Evolutionary conservation across 441 rosid genomes (phyloP).

Genomic region (Corymbia calophylla): DNA sequence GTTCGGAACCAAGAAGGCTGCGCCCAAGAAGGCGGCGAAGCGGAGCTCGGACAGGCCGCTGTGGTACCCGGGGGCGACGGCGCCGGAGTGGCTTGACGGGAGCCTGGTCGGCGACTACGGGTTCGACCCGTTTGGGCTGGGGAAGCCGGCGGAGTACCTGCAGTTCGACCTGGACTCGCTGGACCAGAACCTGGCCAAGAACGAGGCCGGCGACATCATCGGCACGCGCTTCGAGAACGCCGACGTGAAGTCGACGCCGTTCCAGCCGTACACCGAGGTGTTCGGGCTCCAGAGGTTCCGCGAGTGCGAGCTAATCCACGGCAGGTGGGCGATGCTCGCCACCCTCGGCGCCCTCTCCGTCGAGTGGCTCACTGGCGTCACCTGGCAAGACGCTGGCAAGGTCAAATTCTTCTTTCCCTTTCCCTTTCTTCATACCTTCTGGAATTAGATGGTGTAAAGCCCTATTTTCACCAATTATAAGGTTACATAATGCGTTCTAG

Average conservation of each 20-base stretch:
- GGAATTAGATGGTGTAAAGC: not conserved
- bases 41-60: constrained; percentile 52
- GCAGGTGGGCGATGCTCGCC: constrained; percentile 97
- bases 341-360: constrained; percentile 83
- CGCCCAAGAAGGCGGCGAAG: constrained; percentile 40
- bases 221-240: constrained; percentile 58
- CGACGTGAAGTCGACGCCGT: constrained; percentile 76
- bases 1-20: constrained; percentile 43
- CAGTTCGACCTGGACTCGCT: constrained; percentile 78
- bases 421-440: not conserved
- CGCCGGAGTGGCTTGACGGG: constrained; percentile 87
- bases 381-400: constrained; percentile 99
- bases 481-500: not conserved
- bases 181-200: constrained; percentile 91
- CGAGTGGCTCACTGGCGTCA: constrained; percentile 85
- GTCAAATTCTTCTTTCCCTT: constrained; percentile 13
- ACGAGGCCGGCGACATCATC: constrained; percentile 60
- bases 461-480: not conserved
- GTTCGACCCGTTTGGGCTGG: constrained; percentile 87
- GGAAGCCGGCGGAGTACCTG: constrained; percentile 87
- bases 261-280: constrained; percentile 89
- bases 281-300: constrained; percentile 89
- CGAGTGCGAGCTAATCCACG: constrained; percentile 93
- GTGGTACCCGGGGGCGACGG: constrained; percentile 86
- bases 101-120: constrained; percentile 82